phyloP scores from a whole-genome alignment of 164 flowering plant species.

The Dillenia suffruticosa region DNA sequence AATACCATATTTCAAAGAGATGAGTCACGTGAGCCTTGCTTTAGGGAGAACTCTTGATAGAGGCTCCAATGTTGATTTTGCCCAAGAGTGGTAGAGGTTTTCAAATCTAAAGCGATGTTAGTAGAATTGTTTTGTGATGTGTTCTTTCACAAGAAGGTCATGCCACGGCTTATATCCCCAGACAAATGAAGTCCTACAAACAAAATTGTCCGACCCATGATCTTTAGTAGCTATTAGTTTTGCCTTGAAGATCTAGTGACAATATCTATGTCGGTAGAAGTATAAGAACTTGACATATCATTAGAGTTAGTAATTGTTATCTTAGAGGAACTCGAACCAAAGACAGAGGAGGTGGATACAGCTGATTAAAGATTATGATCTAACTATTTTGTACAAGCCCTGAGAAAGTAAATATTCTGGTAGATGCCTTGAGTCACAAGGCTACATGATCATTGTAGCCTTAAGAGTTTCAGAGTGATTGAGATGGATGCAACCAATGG shows the following conservation, averaged over 20 bases:
- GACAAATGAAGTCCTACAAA: conserved; percentile 10
- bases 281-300: too few relatives aligned
- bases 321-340: conserved; percentile 6
- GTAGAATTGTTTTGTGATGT: conserved; percentile 1
- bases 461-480: too few relatives aligned
- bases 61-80: conserved; percentile 5
- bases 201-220: conserved; percentile 11
- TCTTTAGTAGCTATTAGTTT: too few relatives aligned
- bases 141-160: conserved; percentile 7
- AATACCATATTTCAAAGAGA: conserved; percentile 2
- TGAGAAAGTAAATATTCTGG: conserved; percentile 19
- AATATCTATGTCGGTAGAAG: too few relatives aligned
- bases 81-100: background rate
- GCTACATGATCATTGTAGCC: too few relatives aligned
- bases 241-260: too few relatives aligned
- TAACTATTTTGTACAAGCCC: background rate
- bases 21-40: background rate
- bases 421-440: conserved; percentile 13
- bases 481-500: too few relatives aligned
- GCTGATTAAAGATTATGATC: too few relatives aligned
- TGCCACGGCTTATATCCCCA: conserved; percentile 4
- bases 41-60: too few relatives aligned
- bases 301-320: conserved; percentile 3
- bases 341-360: conserved; percentile 10
- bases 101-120: conserved; percentile 3